Evolutionary conservation across 257 asterid species (phyloP), one percentile per base, ranked within the genome.

Genomic region (Verbena officinalis): DNA sequence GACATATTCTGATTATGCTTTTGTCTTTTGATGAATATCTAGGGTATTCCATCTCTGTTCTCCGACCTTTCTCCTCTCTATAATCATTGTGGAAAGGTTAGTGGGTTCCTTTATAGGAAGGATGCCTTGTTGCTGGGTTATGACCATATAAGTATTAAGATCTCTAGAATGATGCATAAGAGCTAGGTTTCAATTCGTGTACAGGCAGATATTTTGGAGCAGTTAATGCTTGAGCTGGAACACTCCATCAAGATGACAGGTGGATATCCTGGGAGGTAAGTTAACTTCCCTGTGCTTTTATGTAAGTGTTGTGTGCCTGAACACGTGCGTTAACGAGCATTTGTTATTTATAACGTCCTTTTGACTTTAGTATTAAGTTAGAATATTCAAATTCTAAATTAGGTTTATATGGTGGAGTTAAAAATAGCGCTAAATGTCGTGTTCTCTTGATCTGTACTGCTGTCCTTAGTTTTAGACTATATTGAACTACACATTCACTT

Each of bases 11-110:
- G 24, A n/a, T 39, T 57, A 69, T 60, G 17, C 7, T 50, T 59
- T 67, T 74, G 21, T 72, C 56, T 67, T 74, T 17, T 72, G 75
- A 21, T 80, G 70, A n/a, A n/a, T 71, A 73, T 80, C 57, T 77
- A 94, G 97, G 99, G 97, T 4, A 81, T 94, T 57, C 99, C 99
- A 67, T 94, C 99, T 75, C 86, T 94, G 65, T 90, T 90, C 79
- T 88, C 99, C 55, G 96, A 90, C 68, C 96, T 94, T 14, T 90
- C 90, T 77, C 87, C 91, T 50, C 88, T 94, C 73, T 94, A 94
- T 69, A 84, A 83, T 73, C 89, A 83, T 65, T 76, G 93, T 45
- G 96, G 88, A 64, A 94, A 94, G 97, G 99, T 94, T 46, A 74
- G 96, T 72, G 39, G 34, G 24, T 68, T 58, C 40, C 19, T 70